Conservation (phyloP, 163 green algal species). For the Chloromonas sp. region DNA sequence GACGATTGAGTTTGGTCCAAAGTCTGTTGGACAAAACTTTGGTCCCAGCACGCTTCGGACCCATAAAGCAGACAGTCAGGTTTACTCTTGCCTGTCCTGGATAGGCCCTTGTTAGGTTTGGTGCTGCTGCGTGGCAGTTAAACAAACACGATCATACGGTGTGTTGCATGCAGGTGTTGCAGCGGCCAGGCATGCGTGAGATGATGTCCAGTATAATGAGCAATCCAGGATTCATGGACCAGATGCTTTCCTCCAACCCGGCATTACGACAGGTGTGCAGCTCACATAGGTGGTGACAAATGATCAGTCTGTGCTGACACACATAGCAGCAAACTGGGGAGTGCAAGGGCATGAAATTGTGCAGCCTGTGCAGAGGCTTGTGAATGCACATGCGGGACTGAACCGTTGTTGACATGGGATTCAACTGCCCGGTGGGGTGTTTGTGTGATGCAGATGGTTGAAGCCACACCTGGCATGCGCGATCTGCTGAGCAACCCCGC, state of each 20-base stretch:
- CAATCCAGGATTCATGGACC: slow-evolving; percentile 60
- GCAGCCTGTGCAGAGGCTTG: background rate
- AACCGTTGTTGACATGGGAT: no score
- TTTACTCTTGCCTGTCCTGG: no score
- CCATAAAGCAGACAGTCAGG: no score
- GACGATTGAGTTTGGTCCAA: no score
- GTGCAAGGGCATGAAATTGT: background rate
- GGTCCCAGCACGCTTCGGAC: no score
- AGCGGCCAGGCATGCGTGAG: slow-evolving; percentile 33
- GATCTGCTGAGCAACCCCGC: slow-evolving; percentile 8
- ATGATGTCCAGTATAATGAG: slow-evolving; percentile 53
- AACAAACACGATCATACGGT: no score
- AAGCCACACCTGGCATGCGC: slow-evolving; percentile 33
- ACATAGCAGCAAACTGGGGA: background rate
- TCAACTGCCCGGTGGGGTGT: background rate
- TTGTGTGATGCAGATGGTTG: slow-evolving; percentile 32
- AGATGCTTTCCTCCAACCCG: slow-evolving; percentile 59
- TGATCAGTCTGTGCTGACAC: background rate
- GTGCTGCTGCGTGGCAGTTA: background rate
- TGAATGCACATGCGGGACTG: background rate
- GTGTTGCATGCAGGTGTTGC: background rate
- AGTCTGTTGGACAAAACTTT: no score
- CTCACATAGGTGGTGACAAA: no score
- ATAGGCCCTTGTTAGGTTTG: background rate
- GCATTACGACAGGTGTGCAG: slow-evolving; percentile 31